Evolutionary conservation across 2,329 filamentous ascomycete species (phyloP).

Genomic region (Fusarium sp.): DNA sequence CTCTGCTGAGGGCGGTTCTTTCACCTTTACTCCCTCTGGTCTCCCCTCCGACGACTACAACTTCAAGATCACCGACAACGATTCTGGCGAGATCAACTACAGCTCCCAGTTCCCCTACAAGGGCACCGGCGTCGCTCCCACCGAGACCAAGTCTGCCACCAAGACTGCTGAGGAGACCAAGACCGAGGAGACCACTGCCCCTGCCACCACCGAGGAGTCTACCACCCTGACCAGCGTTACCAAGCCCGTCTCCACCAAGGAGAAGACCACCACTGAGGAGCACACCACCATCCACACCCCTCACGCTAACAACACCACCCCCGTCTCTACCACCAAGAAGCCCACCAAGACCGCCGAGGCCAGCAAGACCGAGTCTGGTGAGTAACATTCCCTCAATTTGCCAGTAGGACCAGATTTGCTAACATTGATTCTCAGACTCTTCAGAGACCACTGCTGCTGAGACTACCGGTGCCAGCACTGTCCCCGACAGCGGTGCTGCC

Average conservation of each 20-base stretch:
- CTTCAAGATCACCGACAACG: constrained; percentile 54
- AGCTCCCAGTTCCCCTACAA: constrained; percentile 51
- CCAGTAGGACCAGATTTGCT: background rate
- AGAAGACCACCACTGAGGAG: constrained; percentile 26
- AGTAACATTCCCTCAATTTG: background rate
- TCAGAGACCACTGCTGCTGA: constrained; percentile 19
- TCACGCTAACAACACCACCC: too few species aligned
- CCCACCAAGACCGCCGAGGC: constrained; percentile 33
- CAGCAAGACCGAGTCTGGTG: constrained; percentile 20
- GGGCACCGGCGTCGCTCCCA: constrained; percentile 41
- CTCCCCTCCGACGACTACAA: constrained; percentile 53
- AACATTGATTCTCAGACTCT: constrained; percentile 11
- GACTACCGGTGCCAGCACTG: constrained; percentile 39
- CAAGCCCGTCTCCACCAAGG: constrained; percentile 31
- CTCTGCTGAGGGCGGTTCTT: constrained; percentile 41
- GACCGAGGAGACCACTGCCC: constrained; percentile 15
- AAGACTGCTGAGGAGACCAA: constrained; percentile 20
- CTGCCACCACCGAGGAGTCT: constrained; percentile 31
- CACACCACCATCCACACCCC: constrained; percentile 38
- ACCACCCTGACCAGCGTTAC: constrained; percentile 41
- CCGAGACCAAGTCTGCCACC: constrained; percentile 30
- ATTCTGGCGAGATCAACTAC: constrained; percentile 51
- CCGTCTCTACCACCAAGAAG: background rate
- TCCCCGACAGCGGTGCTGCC: constrained; percentile 50
- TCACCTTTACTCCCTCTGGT: constrained; percentile 49